These are phyloP conservation scores for Neurospora sp. DNA, from an alignment of 495 filamentous ascomycete species.

Conservation along the genomic window DNA sequence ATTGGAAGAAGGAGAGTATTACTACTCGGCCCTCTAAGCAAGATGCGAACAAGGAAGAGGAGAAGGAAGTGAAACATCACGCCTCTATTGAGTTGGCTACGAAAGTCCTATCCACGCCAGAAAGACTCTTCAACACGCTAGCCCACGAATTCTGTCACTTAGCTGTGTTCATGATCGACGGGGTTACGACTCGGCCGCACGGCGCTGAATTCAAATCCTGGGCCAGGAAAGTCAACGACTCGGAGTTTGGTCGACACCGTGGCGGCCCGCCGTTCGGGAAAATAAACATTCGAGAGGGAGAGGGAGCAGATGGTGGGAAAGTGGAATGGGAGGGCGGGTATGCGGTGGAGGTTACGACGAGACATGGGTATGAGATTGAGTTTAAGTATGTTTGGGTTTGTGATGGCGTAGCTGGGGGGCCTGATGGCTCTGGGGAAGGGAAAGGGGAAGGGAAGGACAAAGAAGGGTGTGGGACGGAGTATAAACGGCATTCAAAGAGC, in stretches of 20 bases:
- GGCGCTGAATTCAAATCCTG: constrained; percentile 75
- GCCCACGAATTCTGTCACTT: constrained; percentile 96
- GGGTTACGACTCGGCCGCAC: constrained; percentile 61
- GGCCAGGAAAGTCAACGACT: constrained; percentile 25
- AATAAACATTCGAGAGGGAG: background rate
- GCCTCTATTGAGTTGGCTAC: constrained; percentile 80
- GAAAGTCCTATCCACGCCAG: constrained; percentile 69
- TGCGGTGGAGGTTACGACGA: constrained; percentile 67
- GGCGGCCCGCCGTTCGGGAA: background rate
- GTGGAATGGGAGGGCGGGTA: background rate
- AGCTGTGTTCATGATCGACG: constrained; percentile 72
- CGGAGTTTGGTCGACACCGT: background rate
- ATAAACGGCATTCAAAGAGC: constrained; percentile 73
- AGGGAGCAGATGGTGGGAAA: no score
- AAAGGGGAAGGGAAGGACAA: background rate
- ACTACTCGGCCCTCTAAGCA: constrained; percentile 12
- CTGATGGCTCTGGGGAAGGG: background rate
- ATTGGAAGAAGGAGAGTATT: constrained; percentile 59
- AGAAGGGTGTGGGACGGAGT: constrained; percentile 48
- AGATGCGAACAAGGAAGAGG: background rate
- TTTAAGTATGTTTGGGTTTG: constrained; percentile 89
- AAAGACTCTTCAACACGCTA: constrained; percentile 73
- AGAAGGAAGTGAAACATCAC: constrained; percentile 38
- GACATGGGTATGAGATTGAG: constrained; percentile 77
- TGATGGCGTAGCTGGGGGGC: constrained; percentile 3